Percentiles rank a stretch among this genome's conserved stretches.
Evolutionary conservation across 1,284 basidiomycete genomes (phyloP).

Genomic region (Baeospora myosura): DNA sequence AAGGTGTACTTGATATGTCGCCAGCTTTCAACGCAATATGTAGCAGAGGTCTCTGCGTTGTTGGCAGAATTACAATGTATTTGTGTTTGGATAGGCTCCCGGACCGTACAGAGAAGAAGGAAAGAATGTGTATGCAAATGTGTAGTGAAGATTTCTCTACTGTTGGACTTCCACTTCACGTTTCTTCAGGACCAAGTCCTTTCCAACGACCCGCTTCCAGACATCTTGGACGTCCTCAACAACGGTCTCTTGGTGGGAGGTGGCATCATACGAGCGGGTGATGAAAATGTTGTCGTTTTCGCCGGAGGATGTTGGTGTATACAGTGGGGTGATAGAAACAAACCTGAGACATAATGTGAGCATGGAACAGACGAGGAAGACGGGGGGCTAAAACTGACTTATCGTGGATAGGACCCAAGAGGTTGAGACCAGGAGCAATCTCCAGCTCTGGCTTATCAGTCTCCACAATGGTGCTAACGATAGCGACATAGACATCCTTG

Average conservation of each 20-base stretch:
- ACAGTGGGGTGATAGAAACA: constrained; percentile 82
- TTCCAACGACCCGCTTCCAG: constrained; percentile 79
- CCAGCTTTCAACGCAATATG: too few relatives aligned
- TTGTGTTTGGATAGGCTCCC: neutral
- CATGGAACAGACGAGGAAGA: constrained; percentile 4
- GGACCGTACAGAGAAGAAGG: neutral
- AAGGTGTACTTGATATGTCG: too few relatives aligned
- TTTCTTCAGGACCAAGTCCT: constrained; percentile 77
- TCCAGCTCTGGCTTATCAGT: constrained; percentile 90
- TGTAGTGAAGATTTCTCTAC: constrained; percentile 24
- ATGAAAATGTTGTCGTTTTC: constrained; percentile 87
- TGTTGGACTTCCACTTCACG: constrained; percentile 64
- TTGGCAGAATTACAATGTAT: constrained; percentile 1
- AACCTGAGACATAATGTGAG: constrained; percentile 52
- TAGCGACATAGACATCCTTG: constrained; percentile 91
- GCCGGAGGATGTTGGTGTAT: constrained; percentile 83
- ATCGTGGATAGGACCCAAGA: constrained; percentile 91
- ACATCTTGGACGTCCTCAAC: constrained; percentile 92
- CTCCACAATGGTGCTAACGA: constrained; percentile 98
- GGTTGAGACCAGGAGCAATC: constrained; percentile 84
- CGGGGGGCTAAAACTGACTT: constrained; percentile 70
- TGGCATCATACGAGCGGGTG: constrained; percentile 97
- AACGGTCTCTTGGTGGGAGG: constrained; percentile 98
- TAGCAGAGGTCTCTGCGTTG: too few relatives aligned
- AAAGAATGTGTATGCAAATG: constrained; percentile 1